Conservation (phyloP, 202 grass and related monocot species). For the Schoenoplectus triqueter region DNA sequence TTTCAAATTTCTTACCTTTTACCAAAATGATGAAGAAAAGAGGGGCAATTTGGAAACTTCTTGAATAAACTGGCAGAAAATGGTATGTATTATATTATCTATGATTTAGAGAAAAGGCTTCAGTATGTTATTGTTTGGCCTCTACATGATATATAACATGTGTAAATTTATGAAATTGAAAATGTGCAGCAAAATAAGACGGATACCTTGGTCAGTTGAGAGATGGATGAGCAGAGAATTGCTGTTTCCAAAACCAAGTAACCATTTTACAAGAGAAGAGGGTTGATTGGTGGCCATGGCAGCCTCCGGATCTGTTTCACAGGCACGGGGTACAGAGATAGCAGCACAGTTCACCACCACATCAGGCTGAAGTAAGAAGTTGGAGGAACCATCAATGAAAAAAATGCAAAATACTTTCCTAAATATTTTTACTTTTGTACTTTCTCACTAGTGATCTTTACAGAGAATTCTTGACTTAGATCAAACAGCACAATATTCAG, state of each 20-base stretch:
- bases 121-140: neutral
- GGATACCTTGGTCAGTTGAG: conserved; percentile 88
- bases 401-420: no score
- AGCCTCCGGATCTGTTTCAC: conserved; percentile 65
- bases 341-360: conserved; percentile 86
- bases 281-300: conserved; percentile 78
- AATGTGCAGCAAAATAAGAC: neutral
- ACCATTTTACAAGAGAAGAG: conserved; percentile 68
- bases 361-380: conserved; percentile 55
- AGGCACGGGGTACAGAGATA: conserved; percentile 77
- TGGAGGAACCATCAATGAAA: neutral
- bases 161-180: conserved; percentile 10
- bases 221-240: conserved; percentile 77
- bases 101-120: no score
- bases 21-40: conserved; percentile 1
- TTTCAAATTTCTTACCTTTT: neutral
- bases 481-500: no score
- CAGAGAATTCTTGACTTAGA: no score
- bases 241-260: conserved; percentile 48
- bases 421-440: no score
- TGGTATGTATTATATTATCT: neutral
- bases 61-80: neutral
- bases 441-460: no score
- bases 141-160: neutral
- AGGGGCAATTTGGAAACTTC: neutral